phyloP scores from a whole-genome alignment of 768 basidiomycete genomes.

The Cyclocybe cylindracea region DNA sequence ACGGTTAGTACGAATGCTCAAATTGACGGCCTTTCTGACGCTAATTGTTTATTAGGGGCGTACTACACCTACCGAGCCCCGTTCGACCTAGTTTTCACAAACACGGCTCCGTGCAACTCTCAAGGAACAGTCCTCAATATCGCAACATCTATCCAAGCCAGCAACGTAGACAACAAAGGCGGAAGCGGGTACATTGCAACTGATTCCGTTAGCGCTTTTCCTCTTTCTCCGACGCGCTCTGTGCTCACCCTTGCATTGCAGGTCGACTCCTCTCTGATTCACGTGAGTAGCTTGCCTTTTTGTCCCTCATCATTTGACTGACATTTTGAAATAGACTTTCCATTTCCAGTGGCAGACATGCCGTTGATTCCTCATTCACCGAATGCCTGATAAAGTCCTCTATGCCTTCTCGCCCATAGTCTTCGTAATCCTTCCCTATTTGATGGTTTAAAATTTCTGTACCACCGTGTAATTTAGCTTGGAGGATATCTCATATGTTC shows the following conservation, averaged over 20 bases:
- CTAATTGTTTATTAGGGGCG: slow-evolving; percentile 1
- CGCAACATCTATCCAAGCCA: slow-evolving; percentile 13
- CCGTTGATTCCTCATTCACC: neutral
- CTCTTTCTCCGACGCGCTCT: neutral
- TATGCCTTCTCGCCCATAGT: no score
- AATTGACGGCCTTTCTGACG: neutral
- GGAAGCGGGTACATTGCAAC: slow-evolving; percentile 16
- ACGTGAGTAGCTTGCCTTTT: neutral
- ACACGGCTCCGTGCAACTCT: slow-evolving; percentile 13
- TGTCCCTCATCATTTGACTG: neutral
- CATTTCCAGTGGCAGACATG: slow-evolving; percentile 15
- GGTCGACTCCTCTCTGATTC: slow-evolving; percentile 2
- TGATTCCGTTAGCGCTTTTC: slow-evolving; percentile 5
- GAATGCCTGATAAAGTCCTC: no score
- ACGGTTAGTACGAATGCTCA: slow-evolving; percentile 6
- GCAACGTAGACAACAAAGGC: slow-evolving; percentile 12
- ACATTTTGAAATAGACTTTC: slow-evolving; percentile 2
- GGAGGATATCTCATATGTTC: no score
- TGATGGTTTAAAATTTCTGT: neutral
- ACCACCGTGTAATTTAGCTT: neutral
- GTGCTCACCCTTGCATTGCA: neutral
- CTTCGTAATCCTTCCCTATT: no score
- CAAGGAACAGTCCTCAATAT: slow-evolving; percentile 19
- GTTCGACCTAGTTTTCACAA: slow-evolving; percentile 12
- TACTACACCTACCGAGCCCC: slow-evolving; percentile 16